Base-by-base conservation (phyloP, 441 rosid genomes). In the Pelargonium fulgidum region DNA sequence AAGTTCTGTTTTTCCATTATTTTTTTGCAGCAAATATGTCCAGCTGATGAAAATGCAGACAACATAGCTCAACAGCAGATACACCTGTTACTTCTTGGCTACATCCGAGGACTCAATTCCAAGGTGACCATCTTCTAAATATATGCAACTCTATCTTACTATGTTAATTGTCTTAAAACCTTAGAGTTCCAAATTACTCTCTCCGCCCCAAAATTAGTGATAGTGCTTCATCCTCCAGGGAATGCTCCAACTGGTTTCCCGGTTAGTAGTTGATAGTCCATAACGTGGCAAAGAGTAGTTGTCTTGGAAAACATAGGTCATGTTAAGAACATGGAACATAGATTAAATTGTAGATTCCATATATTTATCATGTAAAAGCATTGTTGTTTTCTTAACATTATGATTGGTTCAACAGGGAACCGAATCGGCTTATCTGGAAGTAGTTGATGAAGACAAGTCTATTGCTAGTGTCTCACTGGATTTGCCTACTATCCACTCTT, bases 81-180 rank as follows among this genome's bases (percentile, higher is more conserved):
- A 73, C 80, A 73, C 14, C 66, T 78, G 9, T 64, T 71, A 39
- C 80, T 81, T 65, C 78, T 78, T 24, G 84, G 84, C 56, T 81
- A 75, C 68, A 75, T 81, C 73, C 74, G 75, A 12, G 74, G 78
- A 47, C 62, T 73, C 9, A 44, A 64, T 1, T 58, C 70, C 72
- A 70, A 29, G 84, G 84, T 77, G 72, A 42, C 36, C 13, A 59
- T 16, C 10, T 16, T 10, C 2, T n/a, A 47, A 3, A 48, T 6
- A 16, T 62, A 12, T 12, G 8, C n/a, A 12, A 47, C 52, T 47
- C 14, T 11, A 47, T 3, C 13, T 47, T 47, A 12, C 52, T n/a
- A n/a, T n/a, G n/a, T n/a, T 33, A 33, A 33, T 1, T 4, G 7
- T 33, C 39, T 33, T 33, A 33, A 33, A 33, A 33, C 39, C 39